Conservation (phyloP, 2,329 filamentous ascomycete species). For the Dactylellina parvicollis region DNA sequence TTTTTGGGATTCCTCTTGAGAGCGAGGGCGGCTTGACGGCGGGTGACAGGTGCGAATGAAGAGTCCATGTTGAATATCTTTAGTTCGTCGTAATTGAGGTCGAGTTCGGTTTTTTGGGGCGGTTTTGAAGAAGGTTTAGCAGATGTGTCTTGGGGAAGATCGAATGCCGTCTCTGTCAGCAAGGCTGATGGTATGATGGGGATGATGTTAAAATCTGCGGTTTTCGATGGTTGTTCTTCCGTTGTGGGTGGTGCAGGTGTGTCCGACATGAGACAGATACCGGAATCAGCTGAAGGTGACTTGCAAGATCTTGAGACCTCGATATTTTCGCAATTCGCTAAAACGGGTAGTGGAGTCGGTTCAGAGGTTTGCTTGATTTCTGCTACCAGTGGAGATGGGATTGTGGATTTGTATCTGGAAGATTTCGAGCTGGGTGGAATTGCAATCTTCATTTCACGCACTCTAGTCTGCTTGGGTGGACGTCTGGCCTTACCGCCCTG, state of each 20-base stretch:
- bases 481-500: constrained; percentile 11
- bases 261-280: constrained; percentile 10
- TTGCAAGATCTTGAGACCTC: neutral
- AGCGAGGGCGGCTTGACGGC: constrained; percentile 33
- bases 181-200: neutral
- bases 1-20: neutral
- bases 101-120: neutral
- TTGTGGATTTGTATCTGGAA: neutral
- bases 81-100: constrained; percentile 42
- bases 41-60: constrained; percentile 43
- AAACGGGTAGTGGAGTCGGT: neutral
- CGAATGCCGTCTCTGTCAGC: neutral
- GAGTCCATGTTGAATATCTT: constrained; percentile 49
- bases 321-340: neutral
- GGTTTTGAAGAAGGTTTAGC: neutral
- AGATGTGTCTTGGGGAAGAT: neutral
- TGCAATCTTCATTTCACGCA: neutral
- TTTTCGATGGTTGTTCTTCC: neutral
- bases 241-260: neutral
- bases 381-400: neutral
- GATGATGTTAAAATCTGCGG: neutral
- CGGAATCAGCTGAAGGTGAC: constrained; percentile 18
- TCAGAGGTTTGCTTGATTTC: neutral
- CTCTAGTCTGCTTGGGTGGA: neutral
- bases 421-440: neutral